Evolutionary conservation across 1,284 basidiomycete genomes (phyloP), one percentile per base, ranked within the genome.

Genomic region (Spongispora temasekensis): DNA sequence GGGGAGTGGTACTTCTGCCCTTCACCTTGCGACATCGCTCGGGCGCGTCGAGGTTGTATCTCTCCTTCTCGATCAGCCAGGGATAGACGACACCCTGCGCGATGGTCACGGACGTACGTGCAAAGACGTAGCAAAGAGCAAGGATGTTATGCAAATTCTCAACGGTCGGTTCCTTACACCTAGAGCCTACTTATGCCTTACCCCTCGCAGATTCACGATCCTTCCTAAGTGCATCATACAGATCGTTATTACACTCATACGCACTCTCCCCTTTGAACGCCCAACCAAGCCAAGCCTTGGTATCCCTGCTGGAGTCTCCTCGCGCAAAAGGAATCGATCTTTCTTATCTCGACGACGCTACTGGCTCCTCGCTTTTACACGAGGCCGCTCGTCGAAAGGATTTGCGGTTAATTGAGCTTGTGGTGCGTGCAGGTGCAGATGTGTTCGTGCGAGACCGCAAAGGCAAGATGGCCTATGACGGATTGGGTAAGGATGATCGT

Each of bases 301-400:
- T 88, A 2, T 69, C 78, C 13, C 75, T 91, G 6, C 80, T 92
- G 10, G 81, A 82, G 23, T 90, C 87, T 3, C 87, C 89, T 0
- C 81, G 90, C 19, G 79, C 80, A 4, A 80, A 79, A 35, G 83
- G 82, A 60, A 79, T 87, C 35, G 85, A 93, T 73, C 78, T 91
- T 21, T 84, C 85, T 0, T 89, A 88, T 65, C 77, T 95, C 12
- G 93, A 96, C 63, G 85, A 90, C 50, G 81, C 85, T n/a, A 85
- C 87, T 2, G 94, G 94, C 1, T 83, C 84, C 6, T 89, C 94
- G 2, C 76, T 97, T 2, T 80, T 98, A 1, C 95, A 98, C 67
- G 94, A 96, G 73, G 95, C 95, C 1, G 94, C 93, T 0, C 80
- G 84, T 58, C 82, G 94, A 28, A 91, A 92, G 59, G 94, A 98